Base-by-base conservation (phyloP, 225 moss, liverwort and hornwort genomes). In the Polytrichum commune region DNA sequence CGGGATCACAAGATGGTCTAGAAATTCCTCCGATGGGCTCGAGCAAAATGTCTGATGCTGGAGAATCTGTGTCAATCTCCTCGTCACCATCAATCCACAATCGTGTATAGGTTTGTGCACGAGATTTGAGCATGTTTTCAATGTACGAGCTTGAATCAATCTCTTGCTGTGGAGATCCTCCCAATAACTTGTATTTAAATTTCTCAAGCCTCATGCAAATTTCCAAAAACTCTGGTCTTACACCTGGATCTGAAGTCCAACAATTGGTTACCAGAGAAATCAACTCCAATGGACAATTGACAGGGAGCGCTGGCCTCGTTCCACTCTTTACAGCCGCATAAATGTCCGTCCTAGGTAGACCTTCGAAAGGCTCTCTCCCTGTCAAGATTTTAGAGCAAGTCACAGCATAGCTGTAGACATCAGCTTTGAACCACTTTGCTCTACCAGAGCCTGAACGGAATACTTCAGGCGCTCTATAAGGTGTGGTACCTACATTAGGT, bases 391-490 rank as follows among this genome's bases (percentile, higher is more conserved):
- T 20, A 24, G 35, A 32, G 38, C 66, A 66, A 66, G 35, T 66
- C 66, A 38, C 18, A 19, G 20, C 66, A 66, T 19, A 66, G 20
- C 66, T 66, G 35, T 32, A 66, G 19, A 46, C 66, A 24, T 66
- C 66, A 5, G 66, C 66, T 33, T 66, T 66, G 38, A 64, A 26
- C n/a, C 23, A 22, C 18, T 64, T 64, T 29, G 38, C 19, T 46
- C 24, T 66, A 18, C 35, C 66, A 20, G 22, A n/a, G 30, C 24
- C 66, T 32, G 32, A 8, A 66, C 30, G 5, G 66, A 20, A 76
- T 24, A 69, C 78, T 65, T 85, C 85, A 18, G 85, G 82, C 9
- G 85, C 76, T 69, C 81, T 76, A 6, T 68, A 68, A n/a, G 22
- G 7, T 27, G 53, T 68, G 23, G 68, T 68, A 55, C 53, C 68